Conservation (phyloP, 805 yeast species). For the Priceomyces medius region DNA sequence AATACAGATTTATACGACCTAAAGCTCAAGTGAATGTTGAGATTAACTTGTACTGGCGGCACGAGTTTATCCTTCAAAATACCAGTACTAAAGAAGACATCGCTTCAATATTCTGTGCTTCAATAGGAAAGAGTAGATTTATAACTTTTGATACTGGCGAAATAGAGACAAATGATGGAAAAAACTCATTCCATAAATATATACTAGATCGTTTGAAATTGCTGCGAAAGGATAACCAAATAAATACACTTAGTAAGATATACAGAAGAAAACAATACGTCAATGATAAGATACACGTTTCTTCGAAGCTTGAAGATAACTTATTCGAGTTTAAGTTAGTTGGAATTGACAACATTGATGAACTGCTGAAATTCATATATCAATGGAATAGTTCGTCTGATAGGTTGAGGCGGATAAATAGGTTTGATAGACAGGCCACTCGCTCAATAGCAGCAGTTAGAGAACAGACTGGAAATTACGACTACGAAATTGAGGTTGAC, state of each 20-base stretch:
- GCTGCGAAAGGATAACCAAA: not conserved
- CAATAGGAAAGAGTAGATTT: conserved; percentile 20
- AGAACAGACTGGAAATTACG: conserved; percentile 1
- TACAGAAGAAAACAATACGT: not conserved
- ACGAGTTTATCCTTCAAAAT: conserved; percentile 3
- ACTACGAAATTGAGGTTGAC: conserved; percentile 8
- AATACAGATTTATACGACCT: conserved; percentile 5
- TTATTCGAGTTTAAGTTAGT: conserved; percentile 10
- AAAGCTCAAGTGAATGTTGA: conserved; percentile 1
- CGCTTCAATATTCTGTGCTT: conserved; percentile 10
- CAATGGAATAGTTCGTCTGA: conserved; percentile 9
- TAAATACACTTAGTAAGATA: not conserved
- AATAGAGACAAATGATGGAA: conserved; percentile 4
- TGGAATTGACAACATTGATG: conserved; percentile 2
- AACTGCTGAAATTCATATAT: conserved; percentile 6
- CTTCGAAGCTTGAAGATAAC: conserved; percentile 12
- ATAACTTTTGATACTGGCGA: conserved; percentile 9
- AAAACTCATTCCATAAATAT: conserved; percentile 2
- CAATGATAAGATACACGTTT: conserved; percentile 9
- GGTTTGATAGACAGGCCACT: conserved; percentile 1
- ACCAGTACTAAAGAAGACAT: not conserved
- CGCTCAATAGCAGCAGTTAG: conserved; percentile 8
- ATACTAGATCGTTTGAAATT: not conserved
- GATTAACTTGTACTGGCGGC: conserved; percentile 5
- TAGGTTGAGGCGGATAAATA: conserved; percentile 8